These are phyloP conservation scores for Mycena sanguinolenta DNA, from an alignment of 768 basidiomycete genomes.

Conservation along the genomic window DNA sequence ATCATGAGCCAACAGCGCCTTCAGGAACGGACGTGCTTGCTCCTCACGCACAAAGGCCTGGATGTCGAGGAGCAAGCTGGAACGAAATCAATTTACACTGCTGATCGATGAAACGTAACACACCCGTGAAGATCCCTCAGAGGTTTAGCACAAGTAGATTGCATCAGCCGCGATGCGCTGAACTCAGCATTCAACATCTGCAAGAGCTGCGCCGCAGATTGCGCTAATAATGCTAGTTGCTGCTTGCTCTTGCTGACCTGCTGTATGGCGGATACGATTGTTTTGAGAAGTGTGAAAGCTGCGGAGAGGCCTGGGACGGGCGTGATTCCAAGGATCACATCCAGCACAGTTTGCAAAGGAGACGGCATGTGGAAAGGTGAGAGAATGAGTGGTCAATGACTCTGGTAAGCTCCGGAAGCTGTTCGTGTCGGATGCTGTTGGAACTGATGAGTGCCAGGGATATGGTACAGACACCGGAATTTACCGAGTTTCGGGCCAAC, in stretches of 20 bases:
- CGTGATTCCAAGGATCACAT: slow-evolving; percentile 7
- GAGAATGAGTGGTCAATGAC: too few relatives aligned
- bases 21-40: slow-evolving; percentile 7
- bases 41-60: slow-evolving; percentile 14
- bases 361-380: too few relatives aligned
- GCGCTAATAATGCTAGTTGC: neutral
- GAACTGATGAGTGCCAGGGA: too few relatives aligned
- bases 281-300: slow-evolving; percentile 2
- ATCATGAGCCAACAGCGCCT: slow-evolving; percentile 1
- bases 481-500: too few relatives aligned
- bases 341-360: neutral
- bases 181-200: slow-evolving; percentile 11
- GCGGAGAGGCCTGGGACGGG: slow-evolving; percentile 25
- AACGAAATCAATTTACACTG: too few relatives aligned
- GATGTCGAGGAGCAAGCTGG: slow-evolving; percentile 22
- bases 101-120: too few relatives aligned
- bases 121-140: slow-evolving; percentile 12
- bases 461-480: too few relatives aligned
- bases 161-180: neutral
- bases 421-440: too few relatives aligned
- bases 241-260: neutral
- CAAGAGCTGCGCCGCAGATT: slow-evolving; percentile 7
- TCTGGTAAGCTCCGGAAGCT: too few relatives aligned
- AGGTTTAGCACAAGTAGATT: neutral
- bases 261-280: slow-evolving; percentile 14